phyloP scores from a whole-genome alignment of 2,329 filamentous ascomycete species.

The Claviceps cyperi region DNA sequence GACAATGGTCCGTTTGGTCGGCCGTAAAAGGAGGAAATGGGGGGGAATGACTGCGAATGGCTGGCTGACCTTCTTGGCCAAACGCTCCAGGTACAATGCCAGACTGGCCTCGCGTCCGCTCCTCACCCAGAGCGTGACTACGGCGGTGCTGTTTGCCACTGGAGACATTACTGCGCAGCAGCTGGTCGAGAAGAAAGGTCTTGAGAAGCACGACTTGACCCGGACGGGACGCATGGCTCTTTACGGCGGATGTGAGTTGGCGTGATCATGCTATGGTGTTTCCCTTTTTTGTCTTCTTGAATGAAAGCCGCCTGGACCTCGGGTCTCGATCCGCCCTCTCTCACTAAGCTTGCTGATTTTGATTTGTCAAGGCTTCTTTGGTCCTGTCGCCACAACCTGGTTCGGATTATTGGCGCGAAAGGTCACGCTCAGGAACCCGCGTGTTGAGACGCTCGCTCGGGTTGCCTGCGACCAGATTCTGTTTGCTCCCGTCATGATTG shows the following conservation, averaged over 20 bases:
- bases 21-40: neutral
- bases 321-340: too few species aligned
- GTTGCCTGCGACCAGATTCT: slow-evolving; percentile 68
- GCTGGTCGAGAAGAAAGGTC: slow-evolving; percentile 66
- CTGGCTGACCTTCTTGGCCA: slow-evolving; percentile 5
- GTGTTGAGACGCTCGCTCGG: slow-evolving; percentile 59
- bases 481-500: slow-evolving; percentile 75
- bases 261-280: neutral
- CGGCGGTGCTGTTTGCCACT: slow-evolving; percentile 79
- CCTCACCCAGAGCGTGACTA: slow-evolving; percentile 82
- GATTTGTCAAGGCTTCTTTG: slow-evolving; percentile 52
- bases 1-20: neutral
- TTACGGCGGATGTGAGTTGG: slow-evolving; percentile 56
- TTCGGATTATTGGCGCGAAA: slow-evolving; percentile 63
- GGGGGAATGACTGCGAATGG: neutral
- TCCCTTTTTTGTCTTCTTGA: neutral
- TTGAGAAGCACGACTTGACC: slow-evolving; percentile 58
- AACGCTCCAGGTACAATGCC: slow-evolving; percentile 61
- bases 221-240: slow-evolving; percentile 66
- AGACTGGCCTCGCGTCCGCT: slow-evolving; percentile 68
- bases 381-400: slow-evolving; percentile 78
- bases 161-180: slow-evolving; percentile 90
- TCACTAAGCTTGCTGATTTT: neutral
- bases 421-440: slow-evolving; percentile 48
- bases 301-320: too few species aligned